Percentiles rank a stretch among this genome's conserved stretches.
These are phyloP conservation scores for Nicotiana sylvestris DNA, from an alignment of 257 asterid species.

Conservation along the genomic window DNA sequence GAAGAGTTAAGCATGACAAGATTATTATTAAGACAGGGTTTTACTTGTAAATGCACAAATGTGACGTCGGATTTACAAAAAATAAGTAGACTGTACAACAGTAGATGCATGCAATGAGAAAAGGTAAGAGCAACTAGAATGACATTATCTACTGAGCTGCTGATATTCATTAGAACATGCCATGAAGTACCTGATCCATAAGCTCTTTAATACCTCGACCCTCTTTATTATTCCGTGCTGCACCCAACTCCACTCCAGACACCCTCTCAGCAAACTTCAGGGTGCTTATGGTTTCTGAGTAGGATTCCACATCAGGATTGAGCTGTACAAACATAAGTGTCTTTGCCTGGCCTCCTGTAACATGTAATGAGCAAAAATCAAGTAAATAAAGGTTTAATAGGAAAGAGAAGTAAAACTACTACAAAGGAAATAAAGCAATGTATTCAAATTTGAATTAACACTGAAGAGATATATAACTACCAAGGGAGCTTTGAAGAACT, in stretches of 20 bases:
- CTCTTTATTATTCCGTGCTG: conserved; percentile 82
- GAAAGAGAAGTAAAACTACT: neutral
- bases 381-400: neutral
- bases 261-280: conserved; percentile 96
- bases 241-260: conserved; percentile 97
- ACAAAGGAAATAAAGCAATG: neutral
- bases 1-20: neutral
- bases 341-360: conserved; percentile 95
- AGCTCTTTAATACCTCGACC: conserved; percentile 88
- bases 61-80: neutral
- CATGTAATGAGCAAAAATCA: conserved; percentile 7
- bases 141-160: neutral
- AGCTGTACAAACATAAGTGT: conserved; percentile 95
- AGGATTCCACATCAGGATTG: conserved; percentile 92
- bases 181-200: conserved; percentile 78
- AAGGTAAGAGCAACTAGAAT: neutral
- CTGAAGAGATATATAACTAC: conserved; percentile 34
- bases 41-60: neutral
- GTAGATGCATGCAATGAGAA: neutral
- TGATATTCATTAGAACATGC: conserved; percentile 11
- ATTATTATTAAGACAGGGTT: neutral
- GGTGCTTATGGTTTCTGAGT: conserved; percentile 83
- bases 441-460: conserved; percentile 1
- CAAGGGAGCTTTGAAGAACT: conserved; percentile 95
- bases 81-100: neutral